A percentile compares a stretch with the other conserved stretches of the same genome.
Evolutionary conservation across 768 basidiomycete genomes (phyloP).

Genomic region (Mrakia blollopis): DNA sequence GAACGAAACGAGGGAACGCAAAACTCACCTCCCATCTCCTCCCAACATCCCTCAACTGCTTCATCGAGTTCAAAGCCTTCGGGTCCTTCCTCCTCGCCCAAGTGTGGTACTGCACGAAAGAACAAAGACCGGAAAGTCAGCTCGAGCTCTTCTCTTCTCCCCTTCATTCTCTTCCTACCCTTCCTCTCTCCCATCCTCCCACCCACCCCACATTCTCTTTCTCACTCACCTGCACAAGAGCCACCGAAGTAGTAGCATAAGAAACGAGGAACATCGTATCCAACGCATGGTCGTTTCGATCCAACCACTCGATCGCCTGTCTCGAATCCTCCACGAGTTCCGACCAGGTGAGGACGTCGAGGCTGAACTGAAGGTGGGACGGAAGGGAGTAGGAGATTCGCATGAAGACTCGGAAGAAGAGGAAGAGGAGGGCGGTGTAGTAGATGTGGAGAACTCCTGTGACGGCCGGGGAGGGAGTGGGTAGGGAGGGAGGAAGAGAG

Average conservation of each 20-base stretch:
- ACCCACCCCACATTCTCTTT: no score
- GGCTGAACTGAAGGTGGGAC: constrained; percentile 43
- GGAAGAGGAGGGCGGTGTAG: constrained; percentile 85
- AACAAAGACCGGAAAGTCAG: constrained; percentile 1
- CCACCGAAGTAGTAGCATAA: constrained; percentile 81
- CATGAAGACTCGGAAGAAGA: constrained; percentile 98
- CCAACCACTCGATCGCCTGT: constrained; percentile 85
- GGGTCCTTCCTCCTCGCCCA: constrained; percentile 78
- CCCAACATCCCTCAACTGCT: constrained; percentile 75
- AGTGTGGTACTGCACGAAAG: constrained; percentile 69
- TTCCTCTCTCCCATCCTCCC: not conserved
- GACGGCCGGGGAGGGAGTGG: no score
- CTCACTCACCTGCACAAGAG: constrained; percentile 72
- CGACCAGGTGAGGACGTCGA: constrained; percentile 76
- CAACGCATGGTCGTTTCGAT: constrained; percentile 64
- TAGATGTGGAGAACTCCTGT: constrained; percentile 80
- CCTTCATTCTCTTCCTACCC: not conserved
- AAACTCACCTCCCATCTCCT: constrained; percentile 71
- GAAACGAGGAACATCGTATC: constrained; percentile 50
- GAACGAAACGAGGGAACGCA: not conserved
- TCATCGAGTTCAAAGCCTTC: constrained; percentile 67
- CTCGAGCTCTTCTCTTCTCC: not conserved
- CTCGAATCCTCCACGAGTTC: constrained; percentile 65
- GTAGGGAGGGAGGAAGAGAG: no score
- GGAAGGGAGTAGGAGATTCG: constrained; percentile 90